Percentiles rank a stretch among this genome's conserved stretches.
Conservation (phyloP, 352 stramenopile genomes). For the Pythium diclinum region DNA sequence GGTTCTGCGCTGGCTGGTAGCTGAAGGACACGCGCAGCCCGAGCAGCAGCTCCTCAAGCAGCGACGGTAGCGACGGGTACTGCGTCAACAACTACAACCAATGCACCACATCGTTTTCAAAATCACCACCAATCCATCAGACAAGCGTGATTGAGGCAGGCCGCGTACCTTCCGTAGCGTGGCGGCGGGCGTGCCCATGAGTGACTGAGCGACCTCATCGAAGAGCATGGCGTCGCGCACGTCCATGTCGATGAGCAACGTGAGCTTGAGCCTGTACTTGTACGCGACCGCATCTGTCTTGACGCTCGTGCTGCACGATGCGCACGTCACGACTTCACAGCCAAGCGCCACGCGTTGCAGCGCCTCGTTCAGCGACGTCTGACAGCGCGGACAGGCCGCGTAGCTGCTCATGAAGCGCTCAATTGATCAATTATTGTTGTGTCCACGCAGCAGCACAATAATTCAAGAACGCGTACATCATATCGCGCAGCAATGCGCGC, state of each 20-base stretch:
- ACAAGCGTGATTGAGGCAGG: background rate
- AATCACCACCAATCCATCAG: background rate
- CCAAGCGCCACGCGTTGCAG: conserved; percentile 21
- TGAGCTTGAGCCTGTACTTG: conserved; percentile 58
- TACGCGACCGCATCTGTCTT: conserved; percentile 30
- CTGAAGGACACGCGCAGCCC: conserved; percentile 50
- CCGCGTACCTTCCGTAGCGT: conserved; percentile 25
- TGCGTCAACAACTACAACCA: conserved; percentile 30
- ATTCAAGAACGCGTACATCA: conserved; percentile 35
- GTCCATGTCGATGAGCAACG: conserved; percentile 32
- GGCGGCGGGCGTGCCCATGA: conserved; percentile 37
- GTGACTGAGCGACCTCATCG: conserved; percentile 38
- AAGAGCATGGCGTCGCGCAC: conserved; percentile 49
- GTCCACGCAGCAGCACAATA: background rate
- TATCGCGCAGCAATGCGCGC: conserved; percentile 46
- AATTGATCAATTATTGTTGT: background rate
- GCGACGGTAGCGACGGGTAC: conserved; percentile 36
- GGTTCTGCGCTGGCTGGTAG: conserved; percentile 36
- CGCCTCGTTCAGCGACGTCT: conserved; percentile 36
- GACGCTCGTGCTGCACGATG: conserved; percentile 27
- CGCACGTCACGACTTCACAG: conserved; percentile 29
- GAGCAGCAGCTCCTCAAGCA: conserved; percentile 51
- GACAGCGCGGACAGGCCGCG: conserved; percentile 46
- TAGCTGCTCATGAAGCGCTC: conserved; percentile 30
- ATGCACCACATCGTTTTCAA: background rate